These are phyloP conservation scores for Epichloe sp. DNA, from an alignment of 2,329 filamentous ascomycete species.

Conservation along the genomic window DNA sequence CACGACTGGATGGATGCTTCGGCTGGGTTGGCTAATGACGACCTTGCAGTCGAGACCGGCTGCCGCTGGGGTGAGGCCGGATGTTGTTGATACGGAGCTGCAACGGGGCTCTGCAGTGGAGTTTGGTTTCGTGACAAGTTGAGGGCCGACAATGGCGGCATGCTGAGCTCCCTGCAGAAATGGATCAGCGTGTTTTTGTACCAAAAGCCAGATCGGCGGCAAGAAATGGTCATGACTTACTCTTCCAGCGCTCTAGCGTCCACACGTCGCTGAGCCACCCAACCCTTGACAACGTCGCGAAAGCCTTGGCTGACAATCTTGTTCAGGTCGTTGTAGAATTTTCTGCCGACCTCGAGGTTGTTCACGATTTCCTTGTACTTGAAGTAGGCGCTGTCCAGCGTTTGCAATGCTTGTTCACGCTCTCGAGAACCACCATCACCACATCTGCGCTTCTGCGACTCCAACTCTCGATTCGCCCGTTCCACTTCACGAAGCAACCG, in stretches of 20 bases:
- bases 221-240: conserved; percentile 32
- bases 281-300: conserved; percentile 62
- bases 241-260: conserved; percentile 70
- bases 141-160: conserved; percentile 36
- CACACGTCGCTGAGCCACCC: conserved; percentile 66
- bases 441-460: conserved; percentile 53
- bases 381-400: conserved; percentile 79
- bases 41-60: conserved; percentile 13
- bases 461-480: conserved; percentile 67
- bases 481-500: conserved; percentile 55
- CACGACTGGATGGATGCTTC: conserved; percentile 48
- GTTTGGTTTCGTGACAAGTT: conserved; percentile 20
- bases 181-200: not conserved
- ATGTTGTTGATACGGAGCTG: conserved; percentile 6
- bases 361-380: conserved; percentile 94
- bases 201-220: not conserved
- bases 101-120: conserved; percentile 1
- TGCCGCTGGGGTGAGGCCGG: conserved; percentile 6
- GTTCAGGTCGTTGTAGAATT: conserved; percentile 93
- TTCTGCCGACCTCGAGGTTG: conserved; percentile 80
- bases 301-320: conserved; percentile 72
- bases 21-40: conserved; percentile 16
- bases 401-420: conserved; percentile 75
- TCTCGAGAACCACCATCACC: conserved; percentile 52
- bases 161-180: conserved; percentile 32